Percentiles rank a stretch among this genome's conserved stretches.
Conservation (phyloP, 495 filamentous ascomycete species). For the Penicillium cinerascens region DNA sequence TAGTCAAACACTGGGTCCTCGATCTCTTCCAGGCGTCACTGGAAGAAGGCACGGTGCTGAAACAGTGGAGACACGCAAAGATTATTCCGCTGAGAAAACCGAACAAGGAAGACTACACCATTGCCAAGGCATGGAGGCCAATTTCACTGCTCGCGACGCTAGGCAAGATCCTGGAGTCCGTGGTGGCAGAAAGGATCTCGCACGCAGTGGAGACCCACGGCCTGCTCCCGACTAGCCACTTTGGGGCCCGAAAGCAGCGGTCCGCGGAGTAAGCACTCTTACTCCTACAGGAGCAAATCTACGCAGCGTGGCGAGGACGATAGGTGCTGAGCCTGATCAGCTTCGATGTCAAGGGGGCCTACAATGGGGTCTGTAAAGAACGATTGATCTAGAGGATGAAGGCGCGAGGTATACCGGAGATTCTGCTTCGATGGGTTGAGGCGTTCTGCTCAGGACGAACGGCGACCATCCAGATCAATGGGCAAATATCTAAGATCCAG, state of each 20-base stretch:
- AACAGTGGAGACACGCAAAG: neutral
- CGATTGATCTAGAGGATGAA: slow-evolving; percentile 30
- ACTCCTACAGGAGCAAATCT: slow-evolving; percentile 22
- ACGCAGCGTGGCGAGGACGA: slow-evolving; percentile 16
- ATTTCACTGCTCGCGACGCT: slow-evolving; percentile 24
- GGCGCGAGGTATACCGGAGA: slow-evolving; percentile 29
- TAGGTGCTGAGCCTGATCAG: slow-evolving; percentile 28
- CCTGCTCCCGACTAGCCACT: too few species aligned
- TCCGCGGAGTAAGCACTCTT: neutral
- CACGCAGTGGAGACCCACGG: slow-evolving; percentile 16
- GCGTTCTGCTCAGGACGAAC: slow-evolving; percentile 26
- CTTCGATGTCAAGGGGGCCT: slow-evolving; percentile 44
- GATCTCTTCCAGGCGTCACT: too few species aligned
- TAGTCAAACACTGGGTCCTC: too few species aligned
- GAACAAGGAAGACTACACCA: neutral
- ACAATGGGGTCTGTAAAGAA: slow-evolving; percentile 36
- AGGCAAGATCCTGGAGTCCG: slow-evolving; percentile 20
- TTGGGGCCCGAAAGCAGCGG: neutral
- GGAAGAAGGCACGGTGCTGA: too few species aligned
- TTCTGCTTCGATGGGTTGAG: slow-evolving; percentile 28
- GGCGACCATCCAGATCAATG: too few species aligned
- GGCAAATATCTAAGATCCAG: too few species aligned
- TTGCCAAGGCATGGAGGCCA: slow-evolving; percentile 17
- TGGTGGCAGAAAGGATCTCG: slow-evolving; percentile 22
- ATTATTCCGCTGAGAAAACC: neutral